A percentile compares a stretch with the other conserved stretches of the same genome.
Evolutionary conservation across 106 monocot genomes (phyloP).

Genomic region (Allium fistulosum): DNA sequence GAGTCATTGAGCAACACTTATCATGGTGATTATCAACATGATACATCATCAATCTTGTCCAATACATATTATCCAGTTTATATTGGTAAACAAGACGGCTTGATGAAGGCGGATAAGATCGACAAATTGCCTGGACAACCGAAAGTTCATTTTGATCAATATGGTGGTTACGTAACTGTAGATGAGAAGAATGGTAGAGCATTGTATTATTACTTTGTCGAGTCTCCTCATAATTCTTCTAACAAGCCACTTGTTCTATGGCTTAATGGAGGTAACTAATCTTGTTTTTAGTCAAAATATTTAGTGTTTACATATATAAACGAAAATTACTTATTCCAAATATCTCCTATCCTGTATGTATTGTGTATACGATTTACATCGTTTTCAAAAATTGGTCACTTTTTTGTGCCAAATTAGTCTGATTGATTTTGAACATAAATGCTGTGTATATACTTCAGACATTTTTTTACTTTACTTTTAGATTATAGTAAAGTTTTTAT

Average conservation of each 20-base stretch:
- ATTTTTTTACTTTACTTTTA: too few species aligned
- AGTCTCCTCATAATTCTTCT: conserved; percentile 21
- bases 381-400: too few species aligned
- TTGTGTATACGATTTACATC: too few species aligned
- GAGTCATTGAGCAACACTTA: not conserved
- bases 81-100: conserved; percentile 11
- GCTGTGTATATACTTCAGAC: too few species aligned
- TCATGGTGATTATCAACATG: not conserved
- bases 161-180: conserved; percentile 37
- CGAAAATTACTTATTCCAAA: too few species aligned
- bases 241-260: conserved; percentile 35
- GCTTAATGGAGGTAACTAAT: conserved; percentile 48
- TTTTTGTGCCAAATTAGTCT: not conserved
- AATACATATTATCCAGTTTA: not conserved
- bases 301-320: too few species aligned
- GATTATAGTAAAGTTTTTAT: too few species aligned
- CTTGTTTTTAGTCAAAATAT: not conserved
- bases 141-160: conserved; percentile 25
- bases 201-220: conserved; percentile 50
- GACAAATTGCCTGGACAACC: conserved; percentile 38
- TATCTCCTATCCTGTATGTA: too few species aligned
- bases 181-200: conserved; percentile 27
- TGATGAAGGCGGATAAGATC: conserved; percentile 30
- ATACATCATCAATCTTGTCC: not conserved
- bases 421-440: too few species aligned